Evolutionary conservation across 495 filamentous ascomycete genomes (phyloP).

Genomic region (Aspergillus mulundensis): DNA sequence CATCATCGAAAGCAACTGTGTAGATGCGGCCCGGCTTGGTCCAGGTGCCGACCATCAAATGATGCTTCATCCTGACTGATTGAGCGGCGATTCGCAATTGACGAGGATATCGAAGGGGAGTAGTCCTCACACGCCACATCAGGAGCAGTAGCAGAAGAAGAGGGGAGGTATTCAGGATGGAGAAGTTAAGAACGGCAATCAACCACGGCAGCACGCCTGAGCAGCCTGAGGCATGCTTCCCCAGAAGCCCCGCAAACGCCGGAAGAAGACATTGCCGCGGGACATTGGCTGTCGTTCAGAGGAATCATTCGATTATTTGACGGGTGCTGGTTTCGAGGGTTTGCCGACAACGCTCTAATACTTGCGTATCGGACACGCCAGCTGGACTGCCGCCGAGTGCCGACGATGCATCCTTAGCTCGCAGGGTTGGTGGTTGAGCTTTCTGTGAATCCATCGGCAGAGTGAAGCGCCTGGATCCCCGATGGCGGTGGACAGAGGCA

Average conservation of each 20-base stretch:
- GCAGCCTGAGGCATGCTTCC: constrained; percentile 5
- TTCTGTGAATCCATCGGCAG: background rate
- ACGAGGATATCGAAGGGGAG: background rate
- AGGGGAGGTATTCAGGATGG: background rate
- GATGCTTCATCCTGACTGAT: constrained; percentile 60
- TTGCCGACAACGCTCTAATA: too few relatives aligned
- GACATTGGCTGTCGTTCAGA: too few relatives aligned
- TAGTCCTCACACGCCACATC: background rate
- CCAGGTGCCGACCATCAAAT: constrained; percentile 83
- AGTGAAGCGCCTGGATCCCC: background rate
- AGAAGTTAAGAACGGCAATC: constrained; percentile 11
- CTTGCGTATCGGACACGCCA: too few relatives aligned
- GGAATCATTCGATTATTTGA: too few relatives aligned
- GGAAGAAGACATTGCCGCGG: constrained; percentile 11
- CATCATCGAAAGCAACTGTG: constrained; percentile 78
- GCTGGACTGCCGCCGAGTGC: too few relatives aligned
- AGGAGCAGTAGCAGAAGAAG: constrained; percentile 1
- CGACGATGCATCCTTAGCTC: background rate
- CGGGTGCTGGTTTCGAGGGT: too few relatives aligned
- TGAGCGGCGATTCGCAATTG: constrained; percentile 1
- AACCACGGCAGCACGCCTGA: constrained; percentile 9
- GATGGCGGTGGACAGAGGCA: background rate
- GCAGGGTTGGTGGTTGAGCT: background rate
- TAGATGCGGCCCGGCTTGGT: constrained; percentile 81
- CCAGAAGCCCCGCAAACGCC: constrained; percentile 9